phyloP scores from a whole-genome alignment of 2,329 filamentous ascomycete species.

The Ophiostoma triangulosporum region DNA sequence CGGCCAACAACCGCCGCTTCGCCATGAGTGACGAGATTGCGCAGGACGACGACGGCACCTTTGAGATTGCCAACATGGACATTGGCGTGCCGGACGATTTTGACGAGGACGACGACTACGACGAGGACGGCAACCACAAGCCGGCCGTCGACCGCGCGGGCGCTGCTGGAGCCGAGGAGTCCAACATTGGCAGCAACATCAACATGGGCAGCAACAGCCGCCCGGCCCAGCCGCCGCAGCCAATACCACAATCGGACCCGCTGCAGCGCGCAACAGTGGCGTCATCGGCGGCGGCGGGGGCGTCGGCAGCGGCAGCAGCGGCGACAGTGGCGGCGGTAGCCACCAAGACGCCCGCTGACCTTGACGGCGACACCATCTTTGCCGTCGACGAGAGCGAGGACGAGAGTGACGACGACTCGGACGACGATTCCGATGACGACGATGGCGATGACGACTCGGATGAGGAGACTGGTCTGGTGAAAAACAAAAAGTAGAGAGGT shows the following conservation, averaged over 20 bases:
- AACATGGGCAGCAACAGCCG: constrained; percentile 2
- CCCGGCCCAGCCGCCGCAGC: constrained; percentile 14
- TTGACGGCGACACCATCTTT: constrained; percentile 87
- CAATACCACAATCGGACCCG: constrained; percentile 9
- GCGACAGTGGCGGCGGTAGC: neutral
- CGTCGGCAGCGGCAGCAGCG: neutral
- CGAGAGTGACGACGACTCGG: constrained; percentile 63
- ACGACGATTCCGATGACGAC: constrained; percentile 55
- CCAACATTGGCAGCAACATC: constrained; percentile 8
- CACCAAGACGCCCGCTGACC: constrained; percentile 24
- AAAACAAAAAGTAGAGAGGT: constrained; percentile 26
- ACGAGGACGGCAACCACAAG: constrained; percentile 38
- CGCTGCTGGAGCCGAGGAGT: constrained; percentile 25
- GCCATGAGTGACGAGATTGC: constrained; percentile 99
- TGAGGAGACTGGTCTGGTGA: constrained; percentile 46
- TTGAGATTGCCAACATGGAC: constrained; percentile 89
- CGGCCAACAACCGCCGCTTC: constrained; percentile 90
- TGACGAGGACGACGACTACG: constrained; percentile 46
- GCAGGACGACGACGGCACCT: constrained; percentile 89
- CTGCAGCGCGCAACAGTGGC: constrained; percentile 11
- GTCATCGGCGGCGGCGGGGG: constrained; percentile 22
- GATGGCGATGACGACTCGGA: constrained; percentile 52
- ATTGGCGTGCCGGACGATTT: constrained; percentile 62
- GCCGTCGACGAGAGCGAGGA: constrained; percentile 78
- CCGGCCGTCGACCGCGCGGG: constrained; percentile 20